A percentile compares a stretch with the other conserved stretches of the same genome.
phyloP scores from a whole-genome alignment of 140 eudicot species.

The Erigeron philadelphicus region DNA sequence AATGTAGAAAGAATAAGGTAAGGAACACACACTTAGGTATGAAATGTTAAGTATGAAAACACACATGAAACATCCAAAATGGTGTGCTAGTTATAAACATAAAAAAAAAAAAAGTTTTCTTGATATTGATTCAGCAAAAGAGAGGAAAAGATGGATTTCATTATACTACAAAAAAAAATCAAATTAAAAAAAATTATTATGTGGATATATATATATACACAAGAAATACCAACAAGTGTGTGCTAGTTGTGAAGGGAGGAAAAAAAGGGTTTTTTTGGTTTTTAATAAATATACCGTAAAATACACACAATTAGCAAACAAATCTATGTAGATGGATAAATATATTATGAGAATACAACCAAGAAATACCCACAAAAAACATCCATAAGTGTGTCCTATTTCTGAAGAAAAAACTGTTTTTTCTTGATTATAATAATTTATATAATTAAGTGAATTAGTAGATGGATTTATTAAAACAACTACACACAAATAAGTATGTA shows the following conservation, averaged over 20 bases:
- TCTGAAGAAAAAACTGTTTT: background rate
- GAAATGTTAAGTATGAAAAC: background rate
- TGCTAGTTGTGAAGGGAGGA: too few relatives aligned
- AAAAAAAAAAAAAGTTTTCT: too few relatives aligned
- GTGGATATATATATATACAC: too few relatives aligned
- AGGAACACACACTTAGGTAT: background rate
- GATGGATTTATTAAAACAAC: background rate
- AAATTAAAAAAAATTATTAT: too few relatives aligned
- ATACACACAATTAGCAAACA: background rate
- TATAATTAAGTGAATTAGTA: background rate
- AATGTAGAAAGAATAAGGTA: conserved; percentile 14
- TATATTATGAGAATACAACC: conserved; percentile 10
- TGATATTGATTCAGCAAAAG: too few relatives aligned
- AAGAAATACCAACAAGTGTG: too few relatives aligned
- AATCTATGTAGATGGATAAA: background rate
- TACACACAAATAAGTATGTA: background rate
- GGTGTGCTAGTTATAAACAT: too few relatives aligned
- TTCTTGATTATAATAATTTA: background rate
- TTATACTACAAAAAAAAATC: too few relatives aligned
- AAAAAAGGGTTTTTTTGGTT: too few relatives aligned
- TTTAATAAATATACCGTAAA: too few relatives aligned
- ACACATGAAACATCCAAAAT: conserved; percentile 2
- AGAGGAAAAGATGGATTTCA: too few relatives aligned
- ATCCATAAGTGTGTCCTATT: conserved; percentile 16
- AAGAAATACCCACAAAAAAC: conserved; percentile 13